Evolutionary conservation across 2,329 filamentous ascomycete genomes (phyloP).

Genomic region (Fusarium tricinctum): DNA sequence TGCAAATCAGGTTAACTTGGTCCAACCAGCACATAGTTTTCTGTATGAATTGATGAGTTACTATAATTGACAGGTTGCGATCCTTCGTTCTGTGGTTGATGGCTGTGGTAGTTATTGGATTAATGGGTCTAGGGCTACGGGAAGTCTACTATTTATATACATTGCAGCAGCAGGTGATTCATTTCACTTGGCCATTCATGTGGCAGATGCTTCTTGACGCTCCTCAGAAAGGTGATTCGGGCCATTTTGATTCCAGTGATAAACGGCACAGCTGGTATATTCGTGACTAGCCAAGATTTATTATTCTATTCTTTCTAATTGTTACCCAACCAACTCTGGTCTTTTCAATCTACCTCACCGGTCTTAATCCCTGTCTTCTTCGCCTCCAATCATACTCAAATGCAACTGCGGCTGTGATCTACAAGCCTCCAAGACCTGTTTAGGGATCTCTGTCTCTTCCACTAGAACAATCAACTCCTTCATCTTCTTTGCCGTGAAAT

Average conservation of each 20-base stretch:
- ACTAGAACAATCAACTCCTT: slow-evolving; percentile 56
- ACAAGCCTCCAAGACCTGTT: slow-evolving; percentile 54
- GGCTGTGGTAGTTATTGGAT: background rate
- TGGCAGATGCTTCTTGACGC: background rate
- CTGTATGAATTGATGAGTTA: background rate
- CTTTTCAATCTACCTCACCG: background rate
- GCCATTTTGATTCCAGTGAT: background rate
- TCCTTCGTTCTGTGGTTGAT: background rate
- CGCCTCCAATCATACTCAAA: slow-evolving; percentile 53
- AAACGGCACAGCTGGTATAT: background rate
- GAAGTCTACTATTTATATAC: background rate
- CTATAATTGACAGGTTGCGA: background rate
- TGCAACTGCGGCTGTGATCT: slow-evolving; percentile 51
- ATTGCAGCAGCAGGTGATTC: background rate
- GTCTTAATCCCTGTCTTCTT: slow-evolving; percentile 18
- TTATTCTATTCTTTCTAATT: background rate
- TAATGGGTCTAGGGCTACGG: too few species aligned
- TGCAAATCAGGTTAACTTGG: background rate
- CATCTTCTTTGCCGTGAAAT: slow-evolving; percentile 56
- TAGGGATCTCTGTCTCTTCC: slow-evolving; percentile 54
- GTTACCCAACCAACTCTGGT: background rate
- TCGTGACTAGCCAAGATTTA: background rate
- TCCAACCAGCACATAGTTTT: background rate
- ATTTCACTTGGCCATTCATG: background rate
- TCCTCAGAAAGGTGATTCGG: background rate